Percentiles rank a stretch among this genome's conserved stretches.
These are phyloP conservation scores for Scleroderma citrinum DNA, from an alignment of 768 basidiomycete species.

Conservation along the genomic window DNA sequence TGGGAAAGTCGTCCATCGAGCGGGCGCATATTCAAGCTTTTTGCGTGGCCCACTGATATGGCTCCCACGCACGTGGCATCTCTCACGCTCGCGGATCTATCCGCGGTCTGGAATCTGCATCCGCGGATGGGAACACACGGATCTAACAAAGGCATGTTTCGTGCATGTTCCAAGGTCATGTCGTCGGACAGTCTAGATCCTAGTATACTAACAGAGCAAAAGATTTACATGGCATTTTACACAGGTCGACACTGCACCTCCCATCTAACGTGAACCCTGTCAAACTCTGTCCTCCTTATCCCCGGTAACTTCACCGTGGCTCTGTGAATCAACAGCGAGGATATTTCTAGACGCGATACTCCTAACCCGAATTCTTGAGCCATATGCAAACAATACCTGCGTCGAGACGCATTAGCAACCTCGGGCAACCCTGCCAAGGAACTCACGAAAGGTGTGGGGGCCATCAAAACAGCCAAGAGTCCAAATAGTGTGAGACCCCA, in stretches of 20 bases:
- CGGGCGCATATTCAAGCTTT: background rate
- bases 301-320: too few relatives aligned
- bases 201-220: too few relatives aligned
- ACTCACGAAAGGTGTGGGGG: constrained; percentile 50
- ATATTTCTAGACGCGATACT: constrained; percentile 19
- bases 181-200: too few relatives aligned
- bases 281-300: too few relatives aligned
- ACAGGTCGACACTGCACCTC: too few relatives aligned
- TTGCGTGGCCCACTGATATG: constrained; percentile 1
- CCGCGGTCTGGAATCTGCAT: background rate
- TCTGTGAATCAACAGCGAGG: constrained; percentile 9
- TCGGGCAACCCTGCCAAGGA: too few relatives aligned
- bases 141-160: too few relatives aligned
- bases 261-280: background rate
- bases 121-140: too few relatives aligned
- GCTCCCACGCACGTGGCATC: constrained; percentile 8
- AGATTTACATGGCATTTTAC: too few relatives aligned
- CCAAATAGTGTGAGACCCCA: constrained; percentile 53
- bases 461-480: constrained; percentile 40
- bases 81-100: constrained; percentile 1
- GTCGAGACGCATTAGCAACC: background rate
- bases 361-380: constrained; percentile 27
- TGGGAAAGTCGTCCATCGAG: background rate
- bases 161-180: too few relatives aligned
- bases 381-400: constrained; percentile 26